phyloP scores from a whole-genome alignment of 345 rosid species.

The Microcos paniculata region DNA sequence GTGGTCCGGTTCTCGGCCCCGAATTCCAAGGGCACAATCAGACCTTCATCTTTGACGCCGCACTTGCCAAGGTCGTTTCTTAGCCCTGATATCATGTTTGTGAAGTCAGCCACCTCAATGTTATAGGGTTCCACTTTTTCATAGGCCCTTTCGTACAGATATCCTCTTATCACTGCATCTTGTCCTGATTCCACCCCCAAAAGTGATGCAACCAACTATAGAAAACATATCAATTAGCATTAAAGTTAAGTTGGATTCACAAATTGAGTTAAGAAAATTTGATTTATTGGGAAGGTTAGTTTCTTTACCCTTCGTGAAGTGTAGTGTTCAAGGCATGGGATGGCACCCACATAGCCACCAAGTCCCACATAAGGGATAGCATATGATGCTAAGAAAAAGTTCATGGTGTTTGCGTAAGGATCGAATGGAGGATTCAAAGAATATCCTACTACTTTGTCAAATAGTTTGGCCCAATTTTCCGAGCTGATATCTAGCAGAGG shows the following conservation, averaged over 20 bases:
- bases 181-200: constrained; percentile 71
- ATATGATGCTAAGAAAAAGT: constrained; percentile 59
- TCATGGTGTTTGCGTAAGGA: constrained; percentile 49
- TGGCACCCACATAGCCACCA: constrained; percentile 63
- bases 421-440: constrained; percentile 56
- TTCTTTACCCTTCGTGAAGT: constrained; percentile 38
- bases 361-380: constrained; percentile 70
- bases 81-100: constrained; percentile 28
- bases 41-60: constrained; percentile 51
- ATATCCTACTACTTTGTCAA: constrained; percentile 52
- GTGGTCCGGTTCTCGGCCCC: constrained; percentile 43
- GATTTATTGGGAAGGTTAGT: background rate
- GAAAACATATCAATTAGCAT: no score
- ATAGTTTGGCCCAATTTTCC: constrained; percentile 38
- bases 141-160: constrained; percentile 36
- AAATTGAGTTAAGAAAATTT: background rate
- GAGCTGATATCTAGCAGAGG: constrained; percentile 52
- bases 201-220: constrained; percentile 49
- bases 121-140: constrained; percentile 35
- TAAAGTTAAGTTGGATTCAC: background rate
- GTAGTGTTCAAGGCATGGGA: constrained; percentile 43
- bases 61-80: constrained; percentile 38
- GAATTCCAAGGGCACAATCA: constrained; percentile 30
- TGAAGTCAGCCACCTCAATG: constrained; percentile 43
- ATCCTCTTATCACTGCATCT: constrained; percentile 53